Percentiles rank a stretch among this genome's conserved stretches.
Conservation (phyloP, 2,329 filamentous ascomycete genomes). For the Colletotrichum trifolii region DNA sequence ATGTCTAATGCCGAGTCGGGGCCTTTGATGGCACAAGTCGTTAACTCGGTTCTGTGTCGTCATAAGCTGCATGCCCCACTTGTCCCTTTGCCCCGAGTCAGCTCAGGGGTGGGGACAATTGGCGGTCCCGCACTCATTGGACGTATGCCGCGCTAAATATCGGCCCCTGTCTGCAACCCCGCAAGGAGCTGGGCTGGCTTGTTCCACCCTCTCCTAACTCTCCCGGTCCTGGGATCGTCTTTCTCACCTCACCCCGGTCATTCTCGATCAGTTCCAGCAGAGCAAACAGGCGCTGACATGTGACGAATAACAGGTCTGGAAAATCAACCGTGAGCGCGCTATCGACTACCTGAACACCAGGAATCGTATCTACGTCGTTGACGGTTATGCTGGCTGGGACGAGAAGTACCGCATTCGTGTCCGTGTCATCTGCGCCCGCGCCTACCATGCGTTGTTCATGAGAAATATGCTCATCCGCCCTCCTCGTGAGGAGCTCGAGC, state of each 20-base stretch:
- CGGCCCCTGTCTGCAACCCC: neutral
- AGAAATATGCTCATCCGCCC: constrained; percentile 99
- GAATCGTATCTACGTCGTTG: constrained; percentile 98
- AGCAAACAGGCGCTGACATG: constrained; percentile 27
- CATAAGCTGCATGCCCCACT: constrained; percentile 10
- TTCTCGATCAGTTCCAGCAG: neutral
- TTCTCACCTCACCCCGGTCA: neutral
- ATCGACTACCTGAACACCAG: constrained; percentile 99
- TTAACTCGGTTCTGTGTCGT: constrained; percentile 24
- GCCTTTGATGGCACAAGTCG: neutral
- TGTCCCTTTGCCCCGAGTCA: neutral
- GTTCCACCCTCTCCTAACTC: constrained; percentile 8
- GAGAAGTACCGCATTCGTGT: constrained; percentile 98
- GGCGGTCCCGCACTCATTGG: constrained; percentile 20
- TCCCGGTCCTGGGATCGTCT: constrained; percentile 12
- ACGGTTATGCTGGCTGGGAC: constrained; percentile 98
- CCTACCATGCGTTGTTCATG: constrained; percentile 99
- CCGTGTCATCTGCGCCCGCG: constrained; percentile 96
- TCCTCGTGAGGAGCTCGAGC: constrained; percentile 87
- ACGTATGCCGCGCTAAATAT: constrained; percentile 29
- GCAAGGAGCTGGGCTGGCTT: too few species aligned
- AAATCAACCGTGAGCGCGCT: constrained; percentile 98
- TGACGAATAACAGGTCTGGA: constrained; percentile 80
- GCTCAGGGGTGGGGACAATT: neutral
- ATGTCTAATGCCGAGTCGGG: neutral